A percentile compares a stretch with the other conserved stretches of the same genome.
These are phyloP conservation scores for Skeletonema potamos DNA, from an alignment of 108 stramenopile genomes.

Conservation along the genomic window DNA sequence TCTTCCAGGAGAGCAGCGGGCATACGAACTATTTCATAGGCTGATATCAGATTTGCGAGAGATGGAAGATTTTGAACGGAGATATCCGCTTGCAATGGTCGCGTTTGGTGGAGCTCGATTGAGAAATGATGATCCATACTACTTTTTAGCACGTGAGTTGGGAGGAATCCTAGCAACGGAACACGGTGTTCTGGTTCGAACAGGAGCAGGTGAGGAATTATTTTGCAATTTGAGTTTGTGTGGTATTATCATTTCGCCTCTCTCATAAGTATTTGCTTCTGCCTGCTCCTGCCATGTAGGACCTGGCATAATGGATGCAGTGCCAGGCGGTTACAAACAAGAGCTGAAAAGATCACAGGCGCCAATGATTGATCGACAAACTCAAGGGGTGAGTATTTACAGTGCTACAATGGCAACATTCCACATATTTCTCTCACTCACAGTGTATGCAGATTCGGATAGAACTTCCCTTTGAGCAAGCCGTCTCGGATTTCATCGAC, in stretches of 20 bases:
- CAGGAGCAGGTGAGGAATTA: slow-evolving; percentile 12
- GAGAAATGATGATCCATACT: slow-evolving; percentile 14
- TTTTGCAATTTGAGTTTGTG: background rate
- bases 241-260: too few relatives aligned
- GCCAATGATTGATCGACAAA: background rate
- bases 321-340: slow-evolving; percentile 21
- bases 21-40: background rate
- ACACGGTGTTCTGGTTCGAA: slow-evolving; percentile 21
- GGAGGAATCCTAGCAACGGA: slow-evolving; percentile 17
- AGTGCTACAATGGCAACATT: background rate
- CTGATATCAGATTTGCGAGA: slow-evolving; percentile 16
- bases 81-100: slow-evolving; percentile 23
- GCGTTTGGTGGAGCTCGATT: slow-evolving; percentile 36
- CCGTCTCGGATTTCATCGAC: slow-evolving; percentile 23
- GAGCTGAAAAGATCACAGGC: slow-evolving; percentile 1
- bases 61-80: slow-evolving; percentile 29
- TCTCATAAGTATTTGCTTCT: too few relatives aligned
- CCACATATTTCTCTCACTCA: background rate
- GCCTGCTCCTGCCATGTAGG: too few relatives aligned
- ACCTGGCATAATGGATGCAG: slow-evolving; percentile 36
- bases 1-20: slow-evolving; percentile 7
- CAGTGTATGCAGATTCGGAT: slow-evolving; percentile 19
- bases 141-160: slow-evolving; percentile 12
- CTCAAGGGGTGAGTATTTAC: slow-evolving; percentile 28
- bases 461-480: slow-evolving; percentile 34